phyloP scores from a whole-genome alignment of 306 rosid genomes.

The Dalbergia cochinchinensis region DNA sequence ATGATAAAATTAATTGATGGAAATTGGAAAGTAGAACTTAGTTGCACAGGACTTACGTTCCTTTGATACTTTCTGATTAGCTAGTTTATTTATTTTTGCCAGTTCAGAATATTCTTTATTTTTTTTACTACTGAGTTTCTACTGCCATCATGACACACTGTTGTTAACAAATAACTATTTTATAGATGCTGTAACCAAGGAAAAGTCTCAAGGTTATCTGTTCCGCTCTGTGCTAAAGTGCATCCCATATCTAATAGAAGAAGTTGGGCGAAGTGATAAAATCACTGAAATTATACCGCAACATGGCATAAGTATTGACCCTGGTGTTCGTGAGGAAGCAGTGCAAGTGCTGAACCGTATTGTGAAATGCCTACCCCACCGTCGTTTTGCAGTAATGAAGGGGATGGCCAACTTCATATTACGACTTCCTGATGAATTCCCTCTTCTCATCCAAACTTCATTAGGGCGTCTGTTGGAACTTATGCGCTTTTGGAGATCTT shows the following conservation, averaged over 20 bases:
- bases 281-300: constrained; percentile 99
- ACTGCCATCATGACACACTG: constrained; percentile 35
- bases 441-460: constrained; percentile 98
- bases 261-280: constrained; percentile 97
- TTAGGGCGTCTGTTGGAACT: constrained; percentile 96
- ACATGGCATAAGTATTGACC: constrained; percentile 99
- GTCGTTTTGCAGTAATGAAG: constrained; percentile 96
- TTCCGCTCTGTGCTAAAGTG: constrained; percentile 97
- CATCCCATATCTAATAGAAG: constrained; percentile 97
- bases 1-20: constrained; percentile 6
- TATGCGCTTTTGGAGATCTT: constrained; percentile 98
- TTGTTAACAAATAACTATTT: constrained; percentile 41
- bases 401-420: constrained; percentile 97
- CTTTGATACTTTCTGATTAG: constrained; percentile 16
- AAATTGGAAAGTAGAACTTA: constrained; percentile 17
- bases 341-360: constrained; percentile 94
- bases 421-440: constrained; percentile 96
- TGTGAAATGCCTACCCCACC: constrained; percentile 90
- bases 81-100: neutral
- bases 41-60: neutral
- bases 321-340: constrained; percentile 99
- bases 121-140: constrained; percentile 22
- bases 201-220: constrained; percentile 95
- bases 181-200: constrained; percentile 96
- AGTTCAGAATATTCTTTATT: constrained; percentile 16